Conservation (phyloP, 2,329 filamentous ascomycete genomes). For the Diaporthe destruens region DNA sequence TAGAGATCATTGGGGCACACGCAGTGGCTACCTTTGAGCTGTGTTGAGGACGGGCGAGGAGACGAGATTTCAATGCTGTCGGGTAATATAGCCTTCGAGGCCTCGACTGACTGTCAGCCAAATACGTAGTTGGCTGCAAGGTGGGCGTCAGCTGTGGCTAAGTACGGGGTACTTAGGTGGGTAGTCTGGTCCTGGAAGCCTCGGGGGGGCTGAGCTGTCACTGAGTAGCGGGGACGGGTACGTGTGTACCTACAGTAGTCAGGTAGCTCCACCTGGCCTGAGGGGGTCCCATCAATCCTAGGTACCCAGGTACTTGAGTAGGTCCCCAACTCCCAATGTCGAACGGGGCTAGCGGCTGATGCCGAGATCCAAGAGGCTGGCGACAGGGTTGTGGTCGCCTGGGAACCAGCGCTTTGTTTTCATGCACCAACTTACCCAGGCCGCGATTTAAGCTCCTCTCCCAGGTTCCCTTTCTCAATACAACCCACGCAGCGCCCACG, state of each 20-base stretch:
- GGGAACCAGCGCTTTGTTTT: slow-evolving; percentile 38
- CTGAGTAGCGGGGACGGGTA: slow-evolving; percentile 18
- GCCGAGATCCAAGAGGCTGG: slow-evolving; percentile 30
- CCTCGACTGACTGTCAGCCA: slow-evolving; percentile 28
- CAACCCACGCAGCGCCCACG: slow-evolving; percentile 14
- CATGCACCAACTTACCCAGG: slow-evolving; percentile 22
- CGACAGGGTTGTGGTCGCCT: slow-evolving; percentile 38
- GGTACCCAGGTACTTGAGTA: neutral
- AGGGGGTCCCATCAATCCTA: neutral
- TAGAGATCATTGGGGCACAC: slow-evolving; percentile 13
- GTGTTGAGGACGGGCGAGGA: slow-evolving; percentile 8
- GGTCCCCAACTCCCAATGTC: neutral
- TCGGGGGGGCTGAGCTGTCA: slow-evolving; percentile 33
- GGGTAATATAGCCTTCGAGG: slow-evolving; percentile 5
- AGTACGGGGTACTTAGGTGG: neutral
- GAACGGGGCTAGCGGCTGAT: slow-evolving; percentile 31
- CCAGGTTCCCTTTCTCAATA: slow-evolving; percentile 8
- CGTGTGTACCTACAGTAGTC: slow-evolving; percentile 28
- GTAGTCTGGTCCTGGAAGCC: slow-evolving; percentile 3
- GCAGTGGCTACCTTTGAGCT: neutral
- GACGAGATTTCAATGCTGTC: slow-evolving; percentile 8
- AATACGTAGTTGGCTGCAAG: neutral
- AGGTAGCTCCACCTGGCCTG: slow-evolving; percentile 11
- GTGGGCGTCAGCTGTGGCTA: slow-evolving; percentile 19
- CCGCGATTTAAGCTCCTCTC: slow-evolving; percentile 15